These are phyloP conservation scores for Cyberlindnera suaveolens DNA, from an alignment of 805 yeast genomes.

Conservation along the genomic window DNA sequence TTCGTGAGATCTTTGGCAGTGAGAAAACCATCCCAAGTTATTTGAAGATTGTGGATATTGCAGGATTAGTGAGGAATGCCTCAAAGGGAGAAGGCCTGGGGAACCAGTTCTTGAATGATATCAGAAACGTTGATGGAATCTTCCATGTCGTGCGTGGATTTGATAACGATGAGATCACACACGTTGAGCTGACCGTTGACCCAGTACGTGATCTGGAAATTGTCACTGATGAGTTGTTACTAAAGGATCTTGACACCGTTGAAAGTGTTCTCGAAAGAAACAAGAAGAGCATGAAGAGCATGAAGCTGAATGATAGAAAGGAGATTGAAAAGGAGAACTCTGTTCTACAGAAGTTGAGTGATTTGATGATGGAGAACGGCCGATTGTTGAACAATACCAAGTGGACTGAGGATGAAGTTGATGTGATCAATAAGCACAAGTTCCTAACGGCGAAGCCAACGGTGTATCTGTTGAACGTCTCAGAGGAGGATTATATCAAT, in stretches of 20 bases:
- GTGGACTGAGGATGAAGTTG: slow-evolving; percentile 63
- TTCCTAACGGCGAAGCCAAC: slow-evolving; percentile 88
- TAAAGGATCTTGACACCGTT: slow-evolving; percentile 70
- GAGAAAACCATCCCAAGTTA: slow-evolving; percentile 61
- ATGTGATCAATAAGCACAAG: slow-evolving; percentile 61
- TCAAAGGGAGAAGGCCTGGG: slow-evolving; percentile 83
- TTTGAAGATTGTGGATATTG: slow-evolving; percentile 71
- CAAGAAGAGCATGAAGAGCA: slow-evolving; percentile 35
- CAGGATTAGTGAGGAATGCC: slow-evolving; percentile 79
- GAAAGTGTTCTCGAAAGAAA: slow-evolving; percentile 49
- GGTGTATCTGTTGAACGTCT: slow-evolving; percentile 67
- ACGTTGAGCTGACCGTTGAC: slow-evolving; percentile 65
- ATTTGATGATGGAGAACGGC: slow-evolving; percentile 56
- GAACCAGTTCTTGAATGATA: slow-evolving; percentile 71
- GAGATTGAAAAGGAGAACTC: slow-evolving; percentile 36
- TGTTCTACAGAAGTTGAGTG: slow-evolving; percentile 34
- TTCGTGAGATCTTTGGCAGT: slow-evolving; percentile 52
- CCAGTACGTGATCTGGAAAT: slow-evolving; percentile 73
- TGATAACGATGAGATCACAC: slow-evolving; percentile 70
- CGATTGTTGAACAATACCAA: slow-evolving; percentile 50
- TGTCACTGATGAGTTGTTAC: slow-evolving; percentile 67
- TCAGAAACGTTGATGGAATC: slow-evolving; percentile 74
- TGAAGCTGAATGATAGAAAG: slow-evolving; percentile 41
- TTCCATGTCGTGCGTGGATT: slow-evolving; percentile 76
- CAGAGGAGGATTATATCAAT: slow-evolving; percentile 57